Percentiles rank a stretch among this genome's conserved stretches.
These are phyloP conservation scores for Collybia sordida DNA, from an alignment of 768 basidiomycete genomes.

Conservation along the genomic window DNA sequence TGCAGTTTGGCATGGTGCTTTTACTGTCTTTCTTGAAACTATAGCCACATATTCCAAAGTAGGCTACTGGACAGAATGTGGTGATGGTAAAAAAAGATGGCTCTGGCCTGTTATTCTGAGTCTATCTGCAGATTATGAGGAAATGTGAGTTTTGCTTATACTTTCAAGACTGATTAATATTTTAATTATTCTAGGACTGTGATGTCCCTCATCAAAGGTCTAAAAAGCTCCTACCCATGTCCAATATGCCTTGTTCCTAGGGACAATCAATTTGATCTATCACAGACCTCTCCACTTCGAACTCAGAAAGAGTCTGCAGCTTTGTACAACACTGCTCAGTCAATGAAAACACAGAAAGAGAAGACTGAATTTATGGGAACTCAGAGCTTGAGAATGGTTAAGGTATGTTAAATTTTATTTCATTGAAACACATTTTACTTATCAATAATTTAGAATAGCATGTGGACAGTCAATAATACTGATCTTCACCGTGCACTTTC, in stretches of 20 bases:
- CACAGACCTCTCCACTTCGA: slow-evolving; percentile 10
- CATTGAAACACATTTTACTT: no score
- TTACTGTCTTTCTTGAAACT: slow-evolving; percentile 27
- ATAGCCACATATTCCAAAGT: slow-evolving; percentile 14
- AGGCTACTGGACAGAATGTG: slow-evolving; percentile 18
- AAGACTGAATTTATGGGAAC: slow-evolving; percentile 27
- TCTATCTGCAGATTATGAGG: slow-evolving; percentile 17
- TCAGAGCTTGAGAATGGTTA: neutral
- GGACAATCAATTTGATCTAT: slow-evolving; percentile 19
- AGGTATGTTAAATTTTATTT: neutral
- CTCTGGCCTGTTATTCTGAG: slow-evolving; percentile 9
- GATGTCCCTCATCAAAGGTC: slow-evolving; percentile 35
- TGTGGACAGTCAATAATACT: slow-evolving; percentile 32
- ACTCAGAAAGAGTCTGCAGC: slow-evolving; percentile 3
- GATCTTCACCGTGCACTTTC: slow-evolving; percentile 31
- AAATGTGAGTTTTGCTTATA: slow-evolving; percentile 17
- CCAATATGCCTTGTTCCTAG: slow-evolving; percentile 30
- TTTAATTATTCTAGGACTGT: slow-evolving; percentile 24
- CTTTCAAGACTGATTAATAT: neutral
- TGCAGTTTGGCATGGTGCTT: slow-evolving; percentile 36
- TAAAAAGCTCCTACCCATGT: slow-evolving; percentile 26
- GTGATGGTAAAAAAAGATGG: slow-evolving; percentile 14
- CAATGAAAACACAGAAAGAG: slow-evolving; percentile 14
- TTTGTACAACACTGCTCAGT: slow-evolving; percentile 7
- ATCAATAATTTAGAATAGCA: slow-evolving; percentile 31